phyloP scores from a whole-genome alignment of 345 rosid genomes.

The Stellera chamaejasme region DNA sequence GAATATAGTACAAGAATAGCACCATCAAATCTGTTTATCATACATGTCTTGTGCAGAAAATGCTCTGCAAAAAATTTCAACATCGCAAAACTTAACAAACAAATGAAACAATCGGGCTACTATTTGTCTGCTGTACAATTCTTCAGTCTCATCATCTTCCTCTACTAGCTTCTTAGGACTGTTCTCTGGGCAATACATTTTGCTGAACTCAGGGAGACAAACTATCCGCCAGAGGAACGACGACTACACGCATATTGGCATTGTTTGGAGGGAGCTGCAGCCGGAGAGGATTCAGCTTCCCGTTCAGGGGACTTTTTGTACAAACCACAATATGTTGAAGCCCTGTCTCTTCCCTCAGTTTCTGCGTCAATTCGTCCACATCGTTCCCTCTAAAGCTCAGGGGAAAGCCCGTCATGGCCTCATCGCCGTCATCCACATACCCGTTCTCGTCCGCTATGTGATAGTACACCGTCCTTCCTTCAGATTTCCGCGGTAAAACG shows the following conservation, averaged over 20 bases:
- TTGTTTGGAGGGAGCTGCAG: slow-evolving; percentile 95
- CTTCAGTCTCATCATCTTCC: too few species aligned
- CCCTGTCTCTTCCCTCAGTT: slow-evolving; percentile 62
- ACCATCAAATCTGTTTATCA: too few species aligned
- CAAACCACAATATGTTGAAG: slow-evolving; percentile 69
- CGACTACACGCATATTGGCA: slow-evolving; percentile 64
- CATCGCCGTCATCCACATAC: slow-evolving; percentile 71
- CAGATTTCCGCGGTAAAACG: slow-evolving; percentile 63
- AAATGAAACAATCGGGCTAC: too few species aligned
- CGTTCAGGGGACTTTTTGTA: slow-evolving; percentile 80
- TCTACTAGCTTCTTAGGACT: too few species aligned
- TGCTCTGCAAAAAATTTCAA: too few species aligned
- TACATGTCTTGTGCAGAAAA: too few species aligned
- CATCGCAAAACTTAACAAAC: too few species aligned
- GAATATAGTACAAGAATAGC: too few species aligned
- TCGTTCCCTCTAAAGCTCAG: slow-evolving; percentile 72
- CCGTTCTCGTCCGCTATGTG: slow-evolving; percentile 74
- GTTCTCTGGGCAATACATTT: too few species aligned
- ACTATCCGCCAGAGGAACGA: slow-evolving; percentile 41
- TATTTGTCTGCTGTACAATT: too few species aligned
- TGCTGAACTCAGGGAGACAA: background rate
- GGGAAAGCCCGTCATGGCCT: slow-evolving; percentile 39
- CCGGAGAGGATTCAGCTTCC: slow-evolving; percentile 72
- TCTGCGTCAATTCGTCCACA: slow-evolving; percentile 61
- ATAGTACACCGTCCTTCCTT: slow-evolving; percentile 76